Conservation (phyloP, 495 filamentous ascomycete genomes). For the Podospora conica region DNA sequence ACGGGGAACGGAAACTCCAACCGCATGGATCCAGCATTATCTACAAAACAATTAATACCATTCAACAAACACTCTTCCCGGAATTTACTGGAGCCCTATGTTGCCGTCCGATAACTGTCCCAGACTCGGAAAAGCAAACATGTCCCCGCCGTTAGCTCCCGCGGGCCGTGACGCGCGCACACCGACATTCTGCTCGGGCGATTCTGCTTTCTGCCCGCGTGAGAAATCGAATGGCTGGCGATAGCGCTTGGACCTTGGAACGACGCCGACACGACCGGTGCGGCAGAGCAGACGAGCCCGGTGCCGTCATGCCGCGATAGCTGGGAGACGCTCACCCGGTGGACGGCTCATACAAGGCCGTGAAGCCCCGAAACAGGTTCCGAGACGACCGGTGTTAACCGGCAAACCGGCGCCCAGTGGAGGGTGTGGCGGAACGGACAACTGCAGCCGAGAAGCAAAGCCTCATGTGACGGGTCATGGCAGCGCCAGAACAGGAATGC, state of each 20-base stretch:
- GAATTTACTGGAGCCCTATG: neutral
- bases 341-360: neutral
- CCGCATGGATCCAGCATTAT: neutral
- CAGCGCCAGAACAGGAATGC: neutral
- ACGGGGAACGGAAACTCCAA: neutral
- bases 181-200: constrained; percentile 6
- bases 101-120: neutral
- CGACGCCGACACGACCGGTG: neutral
- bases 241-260: neutral
- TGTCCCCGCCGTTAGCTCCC: neutral
- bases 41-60: neutral
- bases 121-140: constrained; percentile 2
- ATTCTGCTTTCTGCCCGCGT: neutral
- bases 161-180: neutral
- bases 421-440: neutral
- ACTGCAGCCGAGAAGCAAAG: neutral
- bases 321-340: neutral
- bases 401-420: neutral
- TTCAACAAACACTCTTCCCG: neutral
- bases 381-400: neutral
- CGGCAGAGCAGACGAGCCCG: too few species aligned
- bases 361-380: neutral
- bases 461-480: constrained; percentile 1
- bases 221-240: too few species aligned
- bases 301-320: too few species aligned